These are phyloP conservation scores for Pleochaeta shiraiana DNA, from an alignment of 2,329 filamentous ascomycete species.

Conservation along the genomic window DNA sequence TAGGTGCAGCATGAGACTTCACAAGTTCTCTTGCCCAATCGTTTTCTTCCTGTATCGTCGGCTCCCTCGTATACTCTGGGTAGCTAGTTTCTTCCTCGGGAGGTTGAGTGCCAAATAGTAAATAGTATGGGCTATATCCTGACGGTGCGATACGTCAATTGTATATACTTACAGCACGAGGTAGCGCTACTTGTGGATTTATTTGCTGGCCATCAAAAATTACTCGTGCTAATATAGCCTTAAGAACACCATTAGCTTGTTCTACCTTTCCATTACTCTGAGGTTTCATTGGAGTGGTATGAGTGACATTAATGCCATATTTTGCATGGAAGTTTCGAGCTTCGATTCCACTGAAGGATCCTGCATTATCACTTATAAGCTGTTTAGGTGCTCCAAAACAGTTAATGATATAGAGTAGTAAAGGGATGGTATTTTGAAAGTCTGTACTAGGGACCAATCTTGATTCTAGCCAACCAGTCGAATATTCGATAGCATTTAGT, in stretches of 20 bases:
- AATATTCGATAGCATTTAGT: neutral
- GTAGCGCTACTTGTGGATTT: too few relatives aligned
- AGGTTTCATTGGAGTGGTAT: neutral
- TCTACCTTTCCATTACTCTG: slow-evolving; percentile 1
- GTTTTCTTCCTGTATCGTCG: too few relatives aligned
- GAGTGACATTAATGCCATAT: neutral
- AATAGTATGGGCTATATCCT: neutral
- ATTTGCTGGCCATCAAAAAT: neutral
- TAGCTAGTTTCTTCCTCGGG: neutral
- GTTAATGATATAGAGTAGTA: neutral
- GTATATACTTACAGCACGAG: neutral
- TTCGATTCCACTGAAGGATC: neutral
- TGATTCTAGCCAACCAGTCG: neutral
- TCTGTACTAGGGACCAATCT: neutral
- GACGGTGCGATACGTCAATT: neutral
- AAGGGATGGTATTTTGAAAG: neutral
- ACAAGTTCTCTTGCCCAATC: too few relatives aligned
- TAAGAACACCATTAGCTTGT: neutral
- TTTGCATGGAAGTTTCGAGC: neutral
- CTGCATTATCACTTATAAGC: slow-evolving; percentile 2
- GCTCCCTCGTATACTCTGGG: too few relatives aligned
- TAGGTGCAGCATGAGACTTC: too few relatives aligned
- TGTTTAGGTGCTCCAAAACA: neutral
- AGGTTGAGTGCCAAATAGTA: neutral
- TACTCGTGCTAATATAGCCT: neutral